These are phyloP conservation scores for Echinochloa phyllopogon DNA, from an alignment of 176 grass and related monocot species.

Conservation along the genomic window DNA sequence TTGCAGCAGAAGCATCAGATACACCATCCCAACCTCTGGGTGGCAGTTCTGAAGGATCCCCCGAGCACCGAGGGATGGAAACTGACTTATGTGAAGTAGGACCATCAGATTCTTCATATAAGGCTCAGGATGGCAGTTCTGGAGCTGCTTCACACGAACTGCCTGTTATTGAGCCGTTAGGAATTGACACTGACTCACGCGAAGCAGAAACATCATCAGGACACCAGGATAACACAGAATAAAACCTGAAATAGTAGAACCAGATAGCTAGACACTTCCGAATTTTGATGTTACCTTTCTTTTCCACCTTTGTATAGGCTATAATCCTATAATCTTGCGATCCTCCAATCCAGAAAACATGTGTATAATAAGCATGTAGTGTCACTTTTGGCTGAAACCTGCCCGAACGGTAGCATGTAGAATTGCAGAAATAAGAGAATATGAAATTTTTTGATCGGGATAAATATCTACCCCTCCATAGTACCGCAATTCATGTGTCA, in stretches of 20 bases:
- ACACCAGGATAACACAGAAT: not conserved
- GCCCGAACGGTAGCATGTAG: not conserved
- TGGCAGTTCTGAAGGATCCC: conserved; percentile 7
- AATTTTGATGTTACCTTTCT: conserved; percentile 28
- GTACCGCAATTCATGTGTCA: too few species aligned
- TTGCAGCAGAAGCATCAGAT: conserved; percentile 21
- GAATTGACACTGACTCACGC: not conserved
- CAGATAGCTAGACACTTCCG: conserved; percentile 34
- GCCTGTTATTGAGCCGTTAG: conserved; percentile 4
- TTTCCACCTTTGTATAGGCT: conserved; percentile 44
- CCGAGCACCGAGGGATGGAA: not conserved
- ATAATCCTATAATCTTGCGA: conserved; percentile 30
- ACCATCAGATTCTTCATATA: conserved; percentile 4
- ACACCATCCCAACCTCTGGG: not conserved
- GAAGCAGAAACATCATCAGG: not conserved
- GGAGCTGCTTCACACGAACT: not conserved
- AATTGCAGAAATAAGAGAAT: conserved; percentile 2
- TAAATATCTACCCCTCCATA: not conserved
- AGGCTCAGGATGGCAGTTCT: conserved; percentile 28
- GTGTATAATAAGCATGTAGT: conserved; percentile 46
- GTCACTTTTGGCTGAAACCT: conserved; percentile 5
- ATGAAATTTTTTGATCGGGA: not conserved
- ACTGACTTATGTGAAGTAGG: not conserved
- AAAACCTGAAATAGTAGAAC: conserved; percentile 26
- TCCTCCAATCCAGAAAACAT: not conserved